Evolutionary conservation across 2,329 filamentous ascomycete genomes (phyloP).

Genomic region (Microcyclospora tardicrescens): DNA sequence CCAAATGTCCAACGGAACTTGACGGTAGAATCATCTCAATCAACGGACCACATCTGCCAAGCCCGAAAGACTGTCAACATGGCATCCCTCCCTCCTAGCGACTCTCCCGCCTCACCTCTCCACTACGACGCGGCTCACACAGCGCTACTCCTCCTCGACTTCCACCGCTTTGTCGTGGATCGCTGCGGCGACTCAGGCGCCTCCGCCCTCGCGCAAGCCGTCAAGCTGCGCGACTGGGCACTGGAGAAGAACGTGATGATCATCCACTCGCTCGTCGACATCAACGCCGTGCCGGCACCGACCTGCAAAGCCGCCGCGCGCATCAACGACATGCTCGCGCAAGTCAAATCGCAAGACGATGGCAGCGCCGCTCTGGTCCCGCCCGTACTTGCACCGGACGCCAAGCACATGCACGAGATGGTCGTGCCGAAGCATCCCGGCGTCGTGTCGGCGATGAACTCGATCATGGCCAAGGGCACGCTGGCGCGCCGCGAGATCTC

Average conservation of each 20-base stretch:
- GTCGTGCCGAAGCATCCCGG: conserved; percentile 5
- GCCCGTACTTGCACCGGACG: not conserved
- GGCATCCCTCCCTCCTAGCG: not conserved
- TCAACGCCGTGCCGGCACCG: not conserved
- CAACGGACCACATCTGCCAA: no score
- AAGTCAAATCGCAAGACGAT: not conserved
- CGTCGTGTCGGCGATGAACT: conserved; percentile 5
- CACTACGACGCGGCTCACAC: conserved; percentile 6
- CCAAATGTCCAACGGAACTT: no score
- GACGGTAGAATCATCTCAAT: no score
- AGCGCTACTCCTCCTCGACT: conserved; percentile 9
- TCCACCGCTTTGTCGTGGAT: conserved; percentile 6
- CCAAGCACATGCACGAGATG: conserved; percentile 1
- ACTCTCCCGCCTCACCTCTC: conserved; percentile 5
- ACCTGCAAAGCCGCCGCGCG: conserved; percentile 2
- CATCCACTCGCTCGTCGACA: conserved; percentile 7
- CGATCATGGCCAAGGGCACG: conserved; percentile 3
- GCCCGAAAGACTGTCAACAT: no score
- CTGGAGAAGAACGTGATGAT: conserved; percentile 5
- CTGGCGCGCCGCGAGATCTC: conserved; percentile 5
- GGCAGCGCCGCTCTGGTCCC: conserved; percentile 1
- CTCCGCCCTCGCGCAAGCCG: conserved; percentile 1
- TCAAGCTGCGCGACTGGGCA: conserved; percentile 6
- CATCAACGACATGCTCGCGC: conserved; percentile 1
- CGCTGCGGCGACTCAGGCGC: not conserved